These are phyloP conservation scores for Gynandropsis gynandra DNA, from an alignment of 345 rosid genomes.

Conservation along the genomic window DNA sequence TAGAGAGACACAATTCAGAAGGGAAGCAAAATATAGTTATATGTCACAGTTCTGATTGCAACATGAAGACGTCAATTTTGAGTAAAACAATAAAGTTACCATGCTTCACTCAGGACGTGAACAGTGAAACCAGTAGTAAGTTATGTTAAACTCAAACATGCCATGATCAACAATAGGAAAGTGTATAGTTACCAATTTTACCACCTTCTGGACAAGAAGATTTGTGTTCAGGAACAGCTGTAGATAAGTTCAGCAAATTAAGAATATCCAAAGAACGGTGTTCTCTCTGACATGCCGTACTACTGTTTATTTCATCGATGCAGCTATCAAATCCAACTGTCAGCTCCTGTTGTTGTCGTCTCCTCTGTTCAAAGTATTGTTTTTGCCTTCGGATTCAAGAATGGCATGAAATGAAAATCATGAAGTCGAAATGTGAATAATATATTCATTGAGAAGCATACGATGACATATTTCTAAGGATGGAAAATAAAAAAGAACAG, in stretches of 20 bases:
- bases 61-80: neutral
- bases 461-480: neutral
- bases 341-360: slow-evolving; percentile 44
- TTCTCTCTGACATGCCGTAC: slow-evolving; percentile 28
- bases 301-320: slow-evolving; percentile 24
- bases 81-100: slow-evolving; percentile 8
- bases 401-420: slow-evolving; percentile 1
- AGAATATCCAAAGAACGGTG: slow-evolving; percentile 72
- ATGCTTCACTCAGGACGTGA: slow-evolving; percentile 1
- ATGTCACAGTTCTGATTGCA: neutral
- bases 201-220: slow-evolving; percentile 26
- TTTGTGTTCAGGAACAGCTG: slow-evolving; percentile 30
- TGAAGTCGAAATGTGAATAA: neutral
- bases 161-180: neutral
- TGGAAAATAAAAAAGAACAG: neutral
- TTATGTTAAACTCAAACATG: neutral
- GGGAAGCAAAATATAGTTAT: neutral
- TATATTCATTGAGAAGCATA: slow-evolving; percentile 10
- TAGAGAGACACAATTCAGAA: slow-evolving; percentile 14
- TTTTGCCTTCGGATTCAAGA: slow-evolving; percentile 50
- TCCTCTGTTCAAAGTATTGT: slow-evolving; percentile 83
- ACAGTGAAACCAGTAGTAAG: neutral
- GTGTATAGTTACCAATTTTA: slow-evolving; percentile 32
- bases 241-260: slow-evolving; percentile 45
- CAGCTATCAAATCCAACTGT: slow-evolving; percentile 29